A percentile compares a stretch with the other conserved stretches of the same genome.
These are phyloP conservation scores for Blastomyces parvus DNA, from an alignment of 2,329 filamentous ascomycete species.

Conservation along the genomic window DNA sequence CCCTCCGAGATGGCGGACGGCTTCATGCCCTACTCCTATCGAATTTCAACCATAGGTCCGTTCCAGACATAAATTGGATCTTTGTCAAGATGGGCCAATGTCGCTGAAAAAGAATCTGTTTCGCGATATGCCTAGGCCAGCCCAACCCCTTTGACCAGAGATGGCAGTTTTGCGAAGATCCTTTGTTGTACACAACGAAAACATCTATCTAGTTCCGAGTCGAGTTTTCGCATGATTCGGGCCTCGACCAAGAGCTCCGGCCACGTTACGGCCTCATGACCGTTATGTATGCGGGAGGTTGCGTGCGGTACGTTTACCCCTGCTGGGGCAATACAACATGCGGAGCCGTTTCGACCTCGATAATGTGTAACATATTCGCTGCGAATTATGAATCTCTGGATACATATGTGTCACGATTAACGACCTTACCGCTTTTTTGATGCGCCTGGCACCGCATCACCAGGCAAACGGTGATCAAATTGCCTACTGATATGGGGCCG, in stretches of 20 bases:
- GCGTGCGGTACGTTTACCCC: not conserved
- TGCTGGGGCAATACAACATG: not conserved
- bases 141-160: not conserved
- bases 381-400: not conserved
- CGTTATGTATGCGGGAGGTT: not conserved
- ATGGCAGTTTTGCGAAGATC: not conserved
- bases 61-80: not conserved
- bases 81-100: not conserved
- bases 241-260: not conserved
- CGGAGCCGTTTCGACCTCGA: conserved; percentile 1
- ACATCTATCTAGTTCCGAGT: not conserved
- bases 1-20: not conserved
- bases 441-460: not conserved
- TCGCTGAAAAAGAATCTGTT: not conserved
- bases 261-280: conserved; percentile 1
- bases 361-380: not conserved
- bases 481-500: not conserved
- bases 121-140: not conserved
- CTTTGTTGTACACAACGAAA: not conserved
- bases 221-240: not conserved
- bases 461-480: conserved; percentile 1
- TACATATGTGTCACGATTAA: conserved; percentile 1
- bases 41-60: not conserved
- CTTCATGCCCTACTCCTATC: not conserved
- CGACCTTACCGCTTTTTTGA: not conserved